Conservation (phyloP, 495 filamentous ascomycete genomes). For the Staphylotrichum tortipilum region DNA sequence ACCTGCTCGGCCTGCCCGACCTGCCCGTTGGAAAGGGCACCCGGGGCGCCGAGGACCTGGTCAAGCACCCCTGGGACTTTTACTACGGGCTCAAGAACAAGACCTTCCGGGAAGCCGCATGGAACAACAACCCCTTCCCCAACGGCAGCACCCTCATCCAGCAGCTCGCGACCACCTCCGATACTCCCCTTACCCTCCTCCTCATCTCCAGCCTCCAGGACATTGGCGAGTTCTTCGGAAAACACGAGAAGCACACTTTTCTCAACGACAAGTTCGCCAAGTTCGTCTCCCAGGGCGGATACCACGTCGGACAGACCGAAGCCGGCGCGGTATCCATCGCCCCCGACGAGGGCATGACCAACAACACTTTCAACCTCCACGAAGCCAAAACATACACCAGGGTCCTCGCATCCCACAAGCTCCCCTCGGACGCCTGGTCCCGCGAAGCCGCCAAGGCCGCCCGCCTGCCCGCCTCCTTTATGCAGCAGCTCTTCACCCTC, state of each 20-base stretch:
- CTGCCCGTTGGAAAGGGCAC: constrained; percentile 10
- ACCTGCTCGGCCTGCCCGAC: constrained; percentile 1
- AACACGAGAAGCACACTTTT: neutral
- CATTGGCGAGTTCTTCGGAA: constrained; percentile 11
- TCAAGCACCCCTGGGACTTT: neutral
- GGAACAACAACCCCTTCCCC: neutral
- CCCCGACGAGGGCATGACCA: neutral
- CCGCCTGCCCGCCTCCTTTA: constrained; percentile 1
- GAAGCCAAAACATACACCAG: constrained; percentile 5
- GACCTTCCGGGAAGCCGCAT: constrained; percentile 1
- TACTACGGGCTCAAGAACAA: constrained; percentile 15
- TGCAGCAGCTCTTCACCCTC: neutral
- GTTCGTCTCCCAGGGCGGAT: constrained; percentile 17
- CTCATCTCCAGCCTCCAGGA: constrained; percentile 13
- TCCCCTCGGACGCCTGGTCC: constrained; percentile 16
- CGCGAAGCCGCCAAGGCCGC: constrained; percentile 13
- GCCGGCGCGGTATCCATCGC: neutral
- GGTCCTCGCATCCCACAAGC: neutral
- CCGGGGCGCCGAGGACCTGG: neutral
- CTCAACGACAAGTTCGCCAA: constrained; percentile 7
- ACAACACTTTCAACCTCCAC: constrained; percentile 4
- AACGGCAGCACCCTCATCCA: neutral
- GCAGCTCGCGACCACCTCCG: neutral
- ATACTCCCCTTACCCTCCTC: constrained; percentile 8
- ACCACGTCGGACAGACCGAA: neutral